Percentiles rank a stretch among this genome's conserved stretches.
phyloP scores from a whole-genome alignment of 164 flowering plant species.

The Vitis cinerea region DNA sequence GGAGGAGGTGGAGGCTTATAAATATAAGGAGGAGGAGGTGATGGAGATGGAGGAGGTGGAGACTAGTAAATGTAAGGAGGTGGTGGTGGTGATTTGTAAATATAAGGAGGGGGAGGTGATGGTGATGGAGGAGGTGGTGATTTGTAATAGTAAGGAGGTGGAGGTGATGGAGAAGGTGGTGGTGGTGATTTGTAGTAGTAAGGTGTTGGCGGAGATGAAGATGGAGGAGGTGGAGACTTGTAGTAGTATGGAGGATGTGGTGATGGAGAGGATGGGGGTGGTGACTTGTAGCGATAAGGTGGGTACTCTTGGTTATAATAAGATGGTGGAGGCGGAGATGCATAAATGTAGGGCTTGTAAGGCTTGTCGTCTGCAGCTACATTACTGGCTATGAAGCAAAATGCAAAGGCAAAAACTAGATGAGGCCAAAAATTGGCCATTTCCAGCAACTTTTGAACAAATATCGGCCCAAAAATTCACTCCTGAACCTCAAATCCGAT shows the following conservation, averaged over 20 bases:
- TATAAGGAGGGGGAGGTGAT: constrained; percentile 16
- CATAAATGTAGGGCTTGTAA: neutral
- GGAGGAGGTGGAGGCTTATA: neutral
- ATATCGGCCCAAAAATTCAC: too few species aligned
- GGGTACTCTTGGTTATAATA: neutral
- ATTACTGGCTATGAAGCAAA: neutral
- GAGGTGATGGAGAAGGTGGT: neutral
- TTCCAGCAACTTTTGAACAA: neutral
- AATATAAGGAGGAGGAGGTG: neutral
- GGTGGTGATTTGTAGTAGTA: constrained; percentile 8
- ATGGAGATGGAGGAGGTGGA: neutral
- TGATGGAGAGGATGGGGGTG: neutral
- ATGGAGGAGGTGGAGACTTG: neutral
- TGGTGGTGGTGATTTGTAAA: constrained; percentile 14
- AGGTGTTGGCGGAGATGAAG: constrained; percentile 6
- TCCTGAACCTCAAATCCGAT: too few species aligned
- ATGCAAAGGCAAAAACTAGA: constrained; percentile 1
- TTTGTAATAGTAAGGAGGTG: neutral
- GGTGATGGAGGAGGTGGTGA: neutral
- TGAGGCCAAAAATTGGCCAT: too few species aligned
- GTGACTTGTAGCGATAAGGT: neutral
- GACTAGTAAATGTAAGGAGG: constrained; percentile 3
- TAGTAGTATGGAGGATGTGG: too few species aligned
- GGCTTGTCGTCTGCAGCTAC: constrained; percentile 5
- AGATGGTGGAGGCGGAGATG: constrained; percentile 1